Evolutionary conservation across 2,329 filamentous ascomycete species (phyloP).

Genomic region (Verticillium alfalfae): DNA sequence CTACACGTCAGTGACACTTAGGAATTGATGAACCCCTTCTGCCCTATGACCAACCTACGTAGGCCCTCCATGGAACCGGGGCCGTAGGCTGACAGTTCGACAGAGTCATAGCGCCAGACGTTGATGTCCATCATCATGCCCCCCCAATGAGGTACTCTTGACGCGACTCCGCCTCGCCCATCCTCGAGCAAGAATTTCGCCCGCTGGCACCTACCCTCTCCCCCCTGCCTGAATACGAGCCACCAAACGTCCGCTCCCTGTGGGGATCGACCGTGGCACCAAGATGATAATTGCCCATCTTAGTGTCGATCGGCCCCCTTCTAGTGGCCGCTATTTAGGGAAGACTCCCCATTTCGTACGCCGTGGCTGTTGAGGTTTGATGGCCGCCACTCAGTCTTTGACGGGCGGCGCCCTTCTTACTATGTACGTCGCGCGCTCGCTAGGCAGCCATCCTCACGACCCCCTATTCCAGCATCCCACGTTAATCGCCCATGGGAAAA

Average conservation of each 20-base stretch:
- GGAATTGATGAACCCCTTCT: too few relatives aligned
- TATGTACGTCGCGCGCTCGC: neutral
- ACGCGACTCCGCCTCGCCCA: neutral
- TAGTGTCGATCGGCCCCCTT: neutral
- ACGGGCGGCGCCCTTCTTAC: neutral
- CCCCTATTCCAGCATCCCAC: neutral
- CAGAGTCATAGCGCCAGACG: neutral
- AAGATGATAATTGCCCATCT: neutral
- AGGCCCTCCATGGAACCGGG: too few relatives aligned
- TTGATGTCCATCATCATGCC: neutral
- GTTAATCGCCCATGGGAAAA: neutral
- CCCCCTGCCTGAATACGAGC: neutral
- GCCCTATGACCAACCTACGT: too few relatives aligned
- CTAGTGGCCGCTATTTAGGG: constrained; percentile 2
- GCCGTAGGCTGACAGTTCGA: neutral
- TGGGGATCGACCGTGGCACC: neutral
- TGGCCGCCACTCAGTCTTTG: neutral
- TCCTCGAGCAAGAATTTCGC: neutral
- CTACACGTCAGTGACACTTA: too few relatives aligned
- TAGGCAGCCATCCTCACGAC: neutral
- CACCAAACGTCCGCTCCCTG: neutral
- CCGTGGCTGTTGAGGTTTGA: neutral
- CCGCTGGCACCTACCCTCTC: neutral
- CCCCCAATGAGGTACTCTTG: neutral
- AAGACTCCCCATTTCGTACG: neutral